Evolutionary conservation across 805 yeast species (phyloP).

Genomic region (Candida gorgasii): DNA sequence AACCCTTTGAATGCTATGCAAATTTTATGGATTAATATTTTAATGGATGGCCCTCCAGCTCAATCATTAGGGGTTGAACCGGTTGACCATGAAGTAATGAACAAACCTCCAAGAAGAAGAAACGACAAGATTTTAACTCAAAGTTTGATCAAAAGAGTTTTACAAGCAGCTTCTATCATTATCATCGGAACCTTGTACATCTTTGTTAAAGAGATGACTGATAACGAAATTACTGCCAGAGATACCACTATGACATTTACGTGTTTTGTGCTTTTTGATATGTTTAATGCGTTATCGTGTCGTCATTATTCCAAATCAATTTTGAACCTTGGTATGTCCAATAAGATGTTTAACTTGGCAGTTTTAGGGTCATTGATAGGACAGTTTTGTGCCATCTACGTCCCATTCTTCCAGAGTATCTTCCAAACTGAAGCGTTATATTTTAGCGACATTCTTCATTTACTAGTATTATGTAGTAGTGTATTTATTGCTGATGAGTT

Average conservation of each 20-base stretch:
- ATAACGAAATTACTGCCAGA: conserved; percentile 79
- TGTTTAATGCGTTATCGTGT: conserved; percentile 95
- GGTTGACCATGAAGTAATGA: conserved; percentile 94
- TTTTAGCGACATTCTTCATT: conserved; percentile 65
- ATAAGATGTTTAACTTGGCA: conserved; percentile 91
- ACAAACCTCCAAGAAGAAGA: conserved; percentile 91
- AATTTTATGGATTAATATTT: conserved; percentile 93
- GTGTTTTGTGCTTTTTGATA: conserved; percentile 91
- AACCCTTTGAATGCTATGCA: conserved; percentile 98
- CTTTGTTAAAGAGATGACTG: conserved; percentile 83
- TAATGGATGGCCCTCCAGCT: conserved; percentile 99
- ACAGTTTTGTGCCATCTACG: conserved; percentile 88
- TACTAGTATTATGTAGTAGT: conserved; percentile 66
- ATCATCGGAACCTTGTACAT: conserved; percentile 85
- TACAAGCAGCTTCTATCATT: conserved; percentile 76
- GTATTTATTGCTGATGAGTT: conserved; percentile 86
- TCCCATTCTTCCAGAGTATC: conserved; percentile 87
- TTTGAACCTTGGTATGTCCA: conserved; percentile 77
- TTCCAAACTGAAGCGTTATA: conserved; percentile 93
- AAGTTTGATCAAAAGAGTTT: conserved; percentile 66
- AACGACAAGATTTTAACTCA: conserved; percentile 79
- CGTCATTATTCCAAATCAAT: conserved; percentile 85
- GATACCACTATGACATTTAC: conserved; percentile 99
- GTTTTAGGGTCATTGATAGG: conserved; percentile 87
- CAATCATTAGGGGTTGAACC: conserved; percentile 97